Percentiles rank a stretch among this genome's conserved stretches.
Conservation (phyloP, 2,329 filamentous ascomycete species). For the Periconia sp. region DNA sequence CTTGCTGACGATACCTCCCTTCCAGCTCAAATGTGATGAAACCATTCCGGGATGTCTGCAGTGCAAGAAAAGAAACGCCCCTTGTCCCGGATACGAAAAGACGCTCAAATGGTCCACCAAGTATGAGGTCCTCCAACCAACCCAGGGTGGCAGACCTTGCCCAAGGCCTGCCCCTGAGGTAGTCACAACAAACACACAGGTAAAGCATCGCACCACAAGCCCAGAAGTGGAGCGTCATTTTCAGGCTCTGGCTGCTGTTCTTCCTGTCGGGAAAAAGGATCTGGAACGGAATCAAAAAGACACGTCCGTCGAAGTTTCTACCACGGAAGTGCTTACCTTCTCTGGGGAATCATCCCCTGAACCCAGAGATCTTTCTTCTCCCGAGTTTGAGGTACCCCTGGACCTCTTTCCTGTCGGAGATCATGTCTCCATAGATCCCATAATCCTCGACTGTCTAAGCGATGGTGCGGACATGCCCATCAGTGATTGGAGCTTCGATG, state of each 20-base stretch:
- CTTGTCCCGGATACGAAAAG: constrained; percentile 51
- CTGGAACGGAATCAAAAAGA: constrained; percentile 11
- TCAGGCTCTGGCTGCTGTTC: constrained; percentile 40
- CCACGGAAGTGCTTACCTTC: constrained; percentile 19
- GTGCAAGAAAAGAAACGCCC: constrained; percentile 46
- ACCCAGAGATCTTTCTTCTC: constrained; percentile 23
- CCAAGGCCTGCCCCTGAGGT: constrained; percentile 14
- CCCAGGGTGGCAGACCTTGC: constrained; percentile 23
- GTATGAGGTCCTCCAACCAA: constrained; percentile 49
- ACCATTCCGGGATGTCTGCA: constrained; percentile 46
- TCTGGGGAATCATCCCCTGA: constrained; percentile 28
- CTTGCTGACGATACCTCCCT: constrained; percentile 17
- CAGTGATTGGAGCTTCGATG: constrained; percentile 28
- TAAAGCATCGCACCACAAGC: constrained; percentile 19
- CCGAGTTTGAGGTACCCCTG: constrained; percentile 24
- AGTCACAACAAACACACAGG: constrained; percentile 8
- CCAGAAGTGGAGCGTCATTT: constrained; percentile 37
- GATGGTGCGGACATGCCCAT: constrained; percentile 22
- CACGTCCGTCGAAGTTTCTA: constrained; percentile 17
- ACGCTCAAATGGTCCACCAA: constrained; percentile 53
- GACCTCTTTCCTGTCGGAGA: constrained; percentile 30
- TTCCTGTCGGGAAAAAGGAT: constrained; percentile 32
- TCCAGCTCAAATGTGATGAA: constrained; percentile 50
- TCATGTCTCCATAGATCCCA: constrained; percentile 23
- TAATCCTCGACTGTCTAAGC: constrained; percentile 26